Evolutionary conservation across 1,139 yeast genomes (phyloP), one percentile per base, ranked within the genome.

Genomic region (Suhomyces bolitotheri): DNA sequence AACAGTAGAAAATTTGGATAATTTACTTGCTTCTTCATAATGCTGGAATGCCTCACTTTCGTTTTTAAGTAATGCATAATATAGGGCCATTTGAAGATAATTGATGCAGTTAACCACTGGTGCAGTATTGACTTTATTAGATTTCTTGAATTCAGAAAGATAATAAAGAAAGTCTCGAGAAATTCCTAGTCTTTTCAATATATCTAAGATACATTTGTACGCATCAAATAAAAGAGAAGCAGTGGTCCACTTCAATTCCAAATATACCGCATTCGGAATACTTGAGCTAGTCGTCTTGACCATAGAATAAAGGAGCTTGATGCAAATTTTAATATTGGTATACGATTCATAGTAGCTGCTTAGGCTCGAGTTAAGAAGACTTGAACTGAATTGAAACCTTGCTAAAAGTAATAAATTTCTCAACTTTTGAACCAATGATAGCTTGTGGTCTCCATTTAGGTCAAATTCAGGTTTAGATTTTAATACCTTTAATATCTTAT

Each of bases 131-230:
- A 56, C 34, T 7, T 48, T 50, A 27, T 62, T 51, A 15, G 78
- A 52, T 27, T 64, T 69, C 7, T 55, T 52, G 26, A 73, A 60
- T 44, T 82, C 88, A 5, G 60, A 58, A 10, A 68, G 45, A 52
- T 71, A 80, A 50, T 66, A 77, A 3, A 64, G 62, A 25, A 76
- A 62, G 36, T 80, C 86, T 43, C 75, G 75, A 0, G 79, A 61
- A 3, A 78, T 48, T 0, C 88, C 87, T 29, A 78, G 48, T 27
- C 63, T 66, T 14, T 64, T 56, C 36, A 66, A 62, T 1, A 61
- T 47, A 3, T 60, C 54, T 21, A 78, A 54, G 16, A 75, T 51
- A 8, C 41, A 38, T 11, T 54, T 52, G 47, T 72, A 73, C 5
- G 72, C 44, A 4, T 56, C 51, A 8, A 64, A 50, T 22, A 78